Base-by-base conservation (phyloP, 768 basidiomycete species). In the Paxillus rubicundulus region DNA sequence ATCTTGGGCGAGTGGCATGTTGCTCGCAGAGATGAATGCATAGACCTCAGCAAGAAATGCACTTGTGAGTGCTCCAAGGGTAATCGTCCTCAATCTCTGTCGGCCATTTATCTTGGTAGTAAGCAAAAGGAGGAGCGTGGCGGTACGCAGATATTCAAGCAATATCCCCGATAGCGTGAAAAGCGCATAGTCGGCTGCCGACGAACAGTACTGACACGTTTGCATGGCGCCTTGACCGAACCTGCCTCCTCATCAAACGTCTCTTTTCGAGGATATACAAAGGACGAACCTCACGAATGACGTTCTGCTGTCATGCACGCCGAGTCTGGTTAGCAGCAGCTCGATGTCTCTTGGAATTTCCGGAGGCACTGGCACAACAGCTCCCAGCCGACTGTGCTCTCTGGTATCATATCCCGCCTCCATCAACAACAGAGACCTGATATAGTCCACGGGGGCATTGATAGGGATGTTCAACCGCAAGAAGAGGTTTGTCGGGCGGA, bases 191-290 rank as follows among this genome's bases (percentile, higher is more conserved):
- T 89, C 87, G 24, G 77, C 65, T 46, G 74, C 74, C 13, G 82
- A 79, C 18, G 74, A 75, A 66, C 88, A 90, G 62, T 84, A 81
- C n/a, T 75, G 74, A 68, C 88, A 90, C 8, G 75, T 77, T 41
- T 82, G 72, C 14, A 90, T 67, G 5, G 81, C 79, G 24, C 75
- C 66, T 66, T 90, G 88, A 20, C 88, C 88, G 54, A 88, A 86
- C 51, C 88, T 87, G 49, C 21, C 32, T 42, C 8, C 33, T 32
- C 4, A 7, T 55, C 56, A 61, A 61, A 58, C 39, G 2, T 18
- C 12, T 8, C 13, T 20, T 16, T 43, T 8, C 3, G 17, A 13
- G 12, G 20, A 38, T 18, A 38, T 38, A 9, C 10, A n/a, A 10
- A 47, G 9, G 44, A 65, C 77, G 14, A 44, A 85, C 85, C 83